Base-by-base conservation (phyloP, 768 basidiomycete species). In the Tylopilus sp. region DNA sequence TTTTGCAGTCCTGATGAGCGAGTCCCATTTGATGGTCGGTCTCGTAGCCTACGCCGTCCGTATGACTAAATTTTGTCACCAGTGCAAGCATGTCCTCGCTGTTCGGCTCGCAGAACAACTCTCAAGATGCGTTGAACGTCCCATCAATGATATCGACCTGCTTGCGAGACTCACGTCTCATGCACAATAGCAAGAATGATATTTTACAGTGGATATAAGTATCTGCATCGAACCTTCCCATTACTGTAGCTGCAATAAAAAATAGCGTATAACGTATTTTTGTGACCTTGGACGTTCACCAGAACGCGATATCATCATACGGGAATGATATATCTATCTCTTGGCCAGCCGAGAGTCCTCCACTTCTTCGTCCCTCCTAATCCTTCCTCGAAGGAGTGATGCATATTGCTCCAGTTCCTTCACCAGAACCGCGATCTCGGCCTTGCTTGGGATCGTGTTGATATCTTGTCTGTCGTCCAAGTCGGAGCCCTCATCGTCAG, bases 21-120 rank as follows among this genome's bases (percentile, higher is more conserved):
- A 78, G 40, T 76, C 79, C 2, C 81, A 88, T 61, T 60, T 82
- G 18, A 83, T 86, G 85, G 90, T 86, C 49, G 28, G 70, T 48
- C 36, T 47, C 8, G 26, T 21, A 23, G 12, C 11, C 31, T 22
- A 25, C 40, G 17, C 52, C 44, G 21, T 22, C 3, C 35, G 7
- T 9, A n/a, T 44, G 44, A 47, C 47, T 51, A 30, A 40, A 45
- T 22, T 57, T 30, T 12, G n/a, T 41, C 15, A 6, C 36, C 36
- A 91, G 90, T 92, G 90, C 62, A 91, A 92, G 64, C 90, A 92
- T 64, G 66, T 88, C 3, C 73, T 92, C 22, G 90, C 89, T 3
- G 75, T 79, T 12, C 70, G 75, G 13, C 70, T 92, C 13, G 85
- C 86, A 3, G 67, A 78, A 23, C 78, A 75, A 46, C 65, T 88